Evolutionary conservation across 2,329 filamentous ascomycete genomes (phyloP).

Genomic region (Ophiostoma populinum): DNA sequence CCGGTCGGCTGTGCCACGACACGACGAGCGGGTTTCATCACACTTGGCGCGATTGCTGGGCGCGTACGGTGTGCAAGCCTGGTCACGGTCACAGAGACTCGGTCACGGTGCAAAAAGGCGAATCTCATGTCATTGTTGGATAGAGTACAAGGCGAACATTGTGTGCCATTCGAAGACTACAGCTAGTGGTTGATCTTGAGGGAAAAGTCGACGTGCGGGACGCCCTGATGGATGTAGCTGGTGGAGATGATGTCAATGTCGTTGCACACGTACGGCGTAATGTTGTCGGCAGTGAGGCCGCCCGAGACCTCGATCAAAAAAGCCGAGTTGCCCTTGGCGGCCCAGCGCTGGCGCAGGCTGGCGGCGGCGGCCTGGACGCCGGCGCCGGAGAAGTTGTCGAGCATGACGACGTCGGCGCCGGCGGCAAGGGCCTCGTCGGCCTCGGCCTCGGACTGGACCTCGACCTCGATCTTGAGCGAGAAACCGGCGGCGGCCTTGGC

Average conservation of each 20-base stretch:
- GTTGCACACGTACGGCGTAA: slow-evolving; percentile 60
- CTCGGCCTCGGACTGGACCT: slow-evolving; percentile 75
- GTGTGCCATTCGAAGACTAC: too few species aligned
- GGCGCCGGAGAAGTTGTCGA: slow-evolving; percentile 82
- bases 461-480: slow-evolving; percentile 86
- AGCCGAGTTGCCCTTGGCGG: slow-evolving; percentile 37
- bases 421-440: slow-evolving; percentile 82
- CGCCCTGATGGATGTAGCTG: slow-evolving; percentile 91
- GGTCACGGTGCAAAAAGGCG: too few species aligned
- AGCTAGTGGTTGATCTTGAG: slow-evolving; percentile 59
- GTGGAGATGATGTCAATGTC: slow-evolving; percentile 95
- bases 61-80: too few species aligned
- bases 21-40: too few species aligned
- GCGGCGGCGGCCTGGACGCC: slow-evolving; percentile 59
- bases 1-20: too few species aligned
- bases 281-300: slow-evolving; percentile 72
- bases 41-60: too few species aligned
- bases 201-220: slow-evolving; percentile 86
- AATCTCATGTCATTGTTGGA: too few species aligned
- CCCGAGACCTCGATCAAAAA: slow-evolving; percentile 88
- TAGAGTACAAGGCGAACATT: too few species aligned
- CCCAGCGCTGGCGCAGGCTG: slow-evolving; percentile 66
- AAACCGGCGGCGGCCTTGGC: slow-evolving; percentile 78
- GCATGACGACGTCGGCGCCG: slow-evolving; percentile 89
- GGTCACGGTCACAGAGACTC: too few species aligned